These are phyloP conservation scores for Dendrobium huoshanense DNA, from an alignment of 106 monocot genomes.

Conservation along the genomic window DNA sequence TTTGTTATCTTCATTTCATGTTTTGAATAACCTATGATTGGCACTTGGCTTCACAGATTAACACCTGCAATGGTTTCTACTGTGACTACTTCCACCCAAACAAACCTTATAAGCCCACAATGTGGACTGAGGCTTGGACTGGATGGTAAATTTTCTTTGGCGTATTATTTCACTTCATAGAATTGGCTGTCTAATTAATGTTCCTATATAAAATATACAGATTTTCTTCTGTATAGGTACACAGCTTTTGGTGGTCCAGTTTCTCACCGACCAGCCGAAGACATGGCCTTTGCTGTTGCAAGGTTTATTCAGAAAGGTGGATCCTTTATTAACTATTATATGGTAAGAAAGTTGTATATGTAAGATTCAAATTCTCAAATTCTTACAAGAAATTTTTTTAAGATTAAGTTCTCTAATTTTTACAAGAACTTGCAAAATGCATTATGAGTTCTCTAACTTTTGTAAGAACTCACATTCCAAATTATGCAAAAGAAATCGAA, in stretches of 20 bases:
- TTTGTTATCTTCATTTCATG: neutral
- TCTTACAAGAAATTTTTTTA: too few relatives aligned
- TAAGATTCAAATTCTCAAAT: too few relatives aligned
- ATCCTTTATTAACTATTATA: conserved; percentile 90
- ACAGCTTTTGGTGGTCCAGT: conserved; percentile 76
- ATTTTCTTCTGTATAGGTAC: conserved; percentile 36
- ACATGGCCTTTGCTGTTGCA: conserved; percentile 81
- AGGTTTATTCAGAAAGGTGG: conserved; percentile 88
- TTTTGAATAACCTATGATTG: neutral
- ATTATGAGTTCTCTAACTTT: too few relatives aligned
- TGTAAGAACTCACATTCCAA: too few relatives aligned
- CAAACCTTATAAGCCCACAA: conserved; percentile 73
- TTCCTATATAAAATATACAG: neutral
- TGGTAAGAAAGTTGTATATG: conserved; percentile 38
- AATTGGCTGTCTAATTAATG: neutral
- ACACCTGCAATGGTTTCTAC: conserved; percentile 95
- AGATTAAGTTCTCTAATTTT: too few relatives aligned
- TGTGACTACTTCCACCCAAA: conserved; percentile 82
- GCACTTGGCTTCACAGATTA: conserved; percentile 37
- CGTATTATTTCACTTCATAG: neutral
- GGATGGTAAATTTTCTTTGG: conserved; percentile 46
- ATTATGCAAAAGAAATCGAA: too few relatives aligned
- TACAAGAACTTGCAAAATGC: too few relatives aligned
- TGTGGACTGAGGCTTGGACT: conserved; percentile 98
- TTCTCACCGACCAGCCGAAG: conserved; percentile 77